Evolutionary conservation across 306 rosid genomes (phyloP).

Genomic region (Hylodesmum podocarpum): DNA sequence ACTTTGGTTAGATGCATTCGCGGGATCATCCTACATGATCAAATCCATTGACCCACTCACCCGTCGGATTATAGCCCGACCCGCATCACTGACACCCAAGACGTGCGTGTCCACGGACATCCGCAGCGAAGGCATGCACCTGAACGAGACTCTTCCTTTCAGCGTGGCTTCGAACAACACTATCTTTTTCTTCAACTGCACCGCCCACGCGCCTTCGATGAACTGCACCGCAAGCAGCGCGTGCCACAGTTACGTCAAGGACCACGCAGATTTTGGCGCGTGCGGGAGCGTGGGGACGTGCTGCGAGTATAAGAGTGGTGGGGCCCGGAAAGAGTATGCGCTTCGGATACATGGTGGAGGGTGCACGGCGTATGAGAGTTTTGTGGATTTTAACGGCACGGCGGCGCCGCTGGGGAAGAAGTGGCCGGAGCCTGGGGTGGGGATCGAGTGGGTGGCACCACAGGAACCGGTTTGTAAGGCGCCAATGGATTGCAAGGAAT

Average conservation of each 20-base stretch:
- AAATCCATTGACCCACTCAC: slow-evolving; percentile 17
- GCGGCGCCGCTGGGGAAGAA: not conserved
- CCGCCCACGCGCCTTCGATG: slow-evolving; percentile 17
- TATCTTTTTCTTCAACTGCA: slow-evolving; percentile 42
- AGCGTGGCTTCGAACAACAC: slow-evolving; percentile 38
- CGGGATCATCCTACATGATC: slow-evolving; percentile 41
- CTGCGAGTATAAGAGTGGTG: slow-evolving; percentile 36
- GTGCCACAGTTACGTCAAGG: slow-evolving; percentile 44
- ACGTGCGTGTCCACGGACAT: slow-evolving; percentile 39
- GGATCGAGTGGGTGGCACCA: slow-evolving; percentile 48
- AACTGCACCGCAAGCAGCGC: slow-evolving; percentile 30
- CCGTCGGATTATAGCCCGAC: slow-evolving; percentile 30
- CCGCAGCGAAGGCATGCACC: slow-evolving; percentile 39
- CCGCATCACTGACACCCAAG: not conserved
- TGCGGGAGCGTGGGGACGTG: slow-evolving; percentile 4
- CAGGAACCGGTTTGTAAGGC: slow-evolving; percentile 41
- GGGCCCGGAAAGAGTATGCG: not conserved
- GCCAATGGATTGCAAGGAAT: slow-evolving; percentile 34
- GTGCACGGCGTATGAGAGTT: slow-evolving; percentile 49
- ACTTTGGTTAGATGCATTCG: slow-evolving; percentile 40
- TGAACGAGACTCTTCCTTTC: slow-evolving; percentile 36
- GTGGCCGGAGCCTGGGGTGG: slow-evolving; percentile 55
- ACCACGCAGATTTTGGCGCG: not conserved
- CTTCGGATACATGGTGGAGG: slow-evolving; percentile 29
- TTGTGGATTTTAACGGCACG: slow-evolving; percentile 27